A percentile compares a stretch with the other conserved stretches of the same genome.
These are phyloP conservation scores for Populus tomentosa DNA, from an alignment of 441 rosid species.

Conservation along the genomic window DNA sequence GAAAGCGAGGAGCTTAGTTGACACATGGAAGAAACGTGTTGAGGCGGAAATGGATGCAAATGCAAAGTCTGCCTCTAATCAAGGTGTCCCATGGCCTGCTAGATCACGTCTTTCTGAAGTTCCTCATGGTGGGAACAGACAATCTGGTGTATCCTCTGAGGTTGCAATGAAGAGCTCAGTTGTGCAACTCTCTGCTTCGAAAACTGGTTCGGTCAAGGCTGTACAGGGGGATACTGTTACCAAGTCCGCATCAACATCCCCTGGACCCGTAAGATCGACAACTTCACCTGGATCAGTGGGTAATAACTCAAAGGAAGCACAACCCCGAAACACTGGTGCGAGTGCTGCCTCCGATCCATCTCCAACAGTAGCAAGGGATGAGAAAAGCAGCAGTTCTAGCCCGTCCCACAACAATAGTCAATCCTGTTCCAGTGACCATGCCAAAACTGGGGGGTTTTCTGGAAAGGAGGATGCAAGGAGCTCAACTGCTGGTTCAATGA, in stretches of 20 bases:
- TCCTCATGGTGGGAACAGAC: slow-evolving; percentile 57
- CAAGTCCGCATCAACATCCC: slow-evolving; percentile 48
- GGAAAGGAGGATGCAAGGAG: slow-evolving; percentile 67
- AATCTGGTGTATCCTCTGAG: slow-evolving; percentile 57
- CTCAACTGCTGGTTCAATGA: slow-evolving; percentile 47
- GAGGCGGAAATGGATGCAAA: slow-evolving; percentile 96
- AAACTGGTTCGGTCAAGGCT: slow-evolving; percentile 50
- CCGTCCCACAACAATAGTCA: slow-evolving; percentile 77
- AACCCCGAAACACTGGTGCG: slow-evolving; percentile 33
- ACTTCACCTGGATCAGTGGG: slow-evolving; percentile 40
- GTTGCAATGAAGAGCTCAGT: slow-evolving; percentile 56
- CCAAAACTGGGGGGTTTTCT: slow-evolving; percentile 44
- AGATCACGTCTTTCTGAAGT: slow-evolving; percentile 57
- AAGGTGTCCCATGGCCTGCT: slow-evolving; percentile 60
- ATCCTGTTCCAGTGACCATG: slow-evolving; percentile 63
- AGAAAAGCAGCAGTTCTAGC: slow-evolving; percentile 76
- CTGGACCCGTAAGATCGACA: slow-evolving; percentile 51
- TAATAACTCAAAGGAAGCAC: slow-evolving; percentile 44
- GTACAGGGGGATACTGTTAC: slow-evolving; percentile 42
- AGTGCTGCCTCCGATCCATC: slow-evolving; percentile 41
- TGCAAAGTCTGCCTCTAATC: slow-evolving; percentile 62
- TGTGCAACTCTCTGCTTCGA: slow-evolving; percentile 55
- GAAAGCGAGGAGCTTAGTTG: slow-evolving; percentile 91
- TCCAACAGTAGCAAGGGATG: slow-evolving; percentile 38
- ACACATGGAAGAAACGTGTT: slow-evolving; percentile 97